Evolutionary conservation across 768 basidiomycete genomes (phyloP).

Genomic region (Calvatia gigantea): DNA sequence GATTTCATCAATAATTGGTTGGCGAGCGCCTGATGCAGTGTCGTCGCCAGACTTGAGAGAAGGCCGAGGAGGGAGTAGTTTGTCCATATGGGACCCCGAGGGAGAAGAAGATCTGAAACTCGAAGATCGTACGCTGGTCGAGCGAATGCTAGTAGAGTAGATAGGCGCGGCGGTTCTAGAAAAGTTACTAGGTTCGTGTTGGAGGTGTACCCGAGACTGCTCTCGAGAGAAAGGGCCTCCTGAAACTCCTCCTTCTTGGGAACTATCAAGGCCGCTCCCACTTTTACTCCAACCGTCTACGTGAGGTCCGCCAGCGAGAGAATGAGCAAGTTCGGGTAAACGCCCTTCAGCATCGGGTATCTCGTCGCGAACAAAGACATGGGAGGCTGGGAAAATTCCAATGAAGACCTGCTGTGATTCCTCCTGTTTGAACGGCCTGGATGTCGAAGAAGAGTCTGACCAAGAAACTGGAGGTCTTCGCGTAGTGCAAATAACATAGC

Average conservation of each 20-base stretch:
- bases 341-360: constrained; percentile 85
- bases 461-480: constrained; percentile 69
- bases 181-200: constrained; percentile 71
- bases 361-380: constrained; percentile 84
- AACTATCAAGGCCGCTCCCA: too few species aligned
- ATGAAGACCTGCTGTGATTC: constrained; percentile 88
- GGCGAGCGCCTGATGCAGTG: constrained; percentile 73
- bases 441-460: constrained; percentile 42
- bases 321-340: constrained; percentile 69
- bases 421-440: constrained; percentile 57
- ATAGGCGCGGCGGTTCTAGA: constrained; percentile 71
- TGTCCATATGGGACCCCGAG: constrained; percentile 58
- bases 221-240: constrained; percentile 39
- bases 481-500: constrained; percentile 84
- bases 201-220: constrained; percentile 71
- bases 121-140: constrained; percentile 61
- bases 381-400: constrained; percentile 90
- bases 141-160: constrained; percentile 73
- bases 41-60: constrained; percentile 96
- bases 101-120: constrained; percentile 74
- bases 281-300: too few species aligned
- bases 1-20: constrained; percentile 96
- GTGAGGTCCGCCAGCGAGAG: constrained; percentile 41
- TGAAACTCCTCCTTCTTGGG: constrained; percentile 49
- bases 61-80: constrained; percentile 84